A percentile compares a stretch with the other conserved stretches of the same genome.
phyloP scores from a whole-genome alignment of 1,284 basidiomycete genomes.

The Inonotus hispidus region DNA sequence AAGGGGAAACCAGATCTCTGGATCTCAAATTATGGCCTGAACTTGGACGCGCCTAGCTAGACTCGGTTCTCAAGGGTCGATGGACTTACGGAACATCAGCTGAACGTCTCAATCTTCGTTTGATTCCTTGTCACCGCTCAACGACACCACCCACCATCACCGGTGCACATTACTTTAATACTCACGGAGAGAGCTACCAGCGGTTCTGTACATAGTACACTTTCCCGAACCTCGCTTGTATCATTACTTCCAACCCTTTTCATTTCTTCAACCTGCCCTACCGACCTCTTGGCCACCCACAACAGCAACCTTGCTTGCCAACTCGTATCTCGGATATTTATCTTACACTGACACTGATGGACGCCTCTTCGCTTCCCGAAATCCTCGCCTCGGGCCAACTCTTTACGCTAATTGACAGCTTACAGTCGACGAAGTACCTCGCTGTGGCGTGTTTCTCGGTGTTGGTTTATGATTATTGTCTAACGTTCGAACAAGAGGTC shows the following conservation, averaged over 20 bases:
- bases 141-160: not conserved
- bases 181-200: no score
- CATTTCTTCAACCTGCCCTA: no score
- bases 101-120: not conserved
- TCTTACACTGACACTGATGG: no score
- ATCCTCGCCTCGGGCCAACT: slow-evolving; percentile 6
- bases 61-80: not conserved
- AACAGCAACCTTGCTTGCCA: no score
- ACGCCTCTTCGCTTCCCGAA: not conserved
- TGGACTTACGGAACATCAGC: not conserved
- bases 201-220: no score
- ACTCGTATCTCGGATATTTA: no score
- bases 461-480: slow-evolving; percentile 12
- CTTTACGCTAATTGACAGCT: not conserved
- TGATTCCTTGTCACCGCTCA: not conserved
- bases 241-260: no score
- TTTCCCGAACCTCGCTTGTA: no score
- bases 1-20: no score
- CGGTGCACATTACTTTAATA: not conserved
- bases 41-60: no score
- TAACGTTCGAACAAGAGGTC: slow-evolving; percentile 14
- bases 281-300: no score
- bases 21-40: no score
- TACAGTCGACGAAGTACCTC: slow-evolving; percentile 16
- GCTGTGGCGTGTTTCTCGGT: slow-evolving; percentile 15